Evolutionary conservation across 129 eudicot genomes (phyloP), one percentile per base, ranked within the genome.

Genomic region (Chrysanthemum lavandulifolium): DNA sequence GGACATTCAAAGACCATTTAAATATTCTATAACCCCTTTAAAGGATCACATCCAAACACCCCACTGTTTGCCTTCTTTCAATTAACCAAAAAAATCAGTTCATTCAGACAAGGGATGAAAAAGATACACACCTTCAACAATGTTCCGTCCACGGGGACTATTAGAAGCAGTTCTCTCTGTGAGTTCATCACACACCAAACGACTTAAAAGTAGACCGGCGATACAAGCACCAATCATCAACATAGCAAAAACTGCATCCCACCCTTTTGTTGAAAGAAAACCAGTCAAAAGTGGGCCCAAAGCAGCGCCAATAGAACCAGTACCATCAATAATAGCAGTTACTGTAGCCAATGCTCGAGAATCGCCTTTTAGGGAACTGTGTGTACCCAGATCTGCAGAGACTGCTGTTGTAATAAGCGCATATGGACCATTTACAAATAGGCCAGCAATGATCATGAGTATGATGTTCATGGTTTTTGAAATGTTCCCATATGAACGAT

Each of bases 321-420:
- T 92, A 23, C 98, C 98, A 77, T 92, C 98, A 75, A 92, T 92
- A 36, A 92, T 92, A 31, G 98, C 98, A 0, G 98, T 92, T 23
- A 92, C 98, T 3, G 98, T 92, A 66, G 98, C 98, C 79, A 92
- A 51, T 51, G 98, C 98, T 58, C 98, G 83, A 18, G 96, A 85
- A 74, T 92, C 85, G 6, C 96, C 96, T 77, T 78, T 89, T 16
- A 92, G 72, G 49, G 96, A 89, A 14, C 89, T 89, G 47, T 89
- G 98, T 16, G 98, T 92, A 43, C 98, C 98, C 25, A 92, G 92
- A 77, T 92, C 98, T 0, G 98, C 98, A 50, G 98, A 92, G 13
- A 92, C 98, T 9, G 98, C 98, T 3, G 98, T 92, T 10, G 98
- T 92, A 49, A 92, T 92, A 18, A 92, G 96, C 69, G 98, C 98